phyloP scores from a whole-genome alignment of 208 protist species.

The Trypanosoma avium region DNA sequence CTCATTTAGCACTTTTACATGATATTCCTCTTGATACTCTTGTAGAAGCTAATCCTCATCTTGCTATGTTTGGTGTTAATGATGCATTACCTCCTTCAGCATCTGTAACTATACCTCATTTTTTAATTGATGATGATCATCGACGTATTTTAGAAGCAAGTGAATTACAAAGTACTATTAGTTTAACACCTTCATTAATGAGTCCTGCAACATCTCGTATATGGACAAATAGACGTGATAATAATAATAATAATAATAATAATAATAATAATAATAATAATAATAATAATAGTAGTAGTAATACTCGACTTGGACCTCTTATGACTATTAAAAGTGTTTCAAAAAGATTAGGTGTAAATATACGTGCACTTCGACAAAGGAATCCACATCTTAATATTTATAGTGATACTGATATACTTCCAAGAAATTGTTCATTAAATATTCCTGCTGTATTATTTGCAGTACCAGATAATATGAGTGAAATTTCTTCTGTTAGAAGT shows the following conservation, averaged over 20 bases:
- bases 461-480: not conserved
- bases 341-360: slow-evolving; percentile 5
- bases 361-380: slow-evolving; percentile 14
- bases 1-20: slow-evolving; percentile 37
- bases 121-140: not conserved
- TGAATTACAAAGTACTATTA: not conserved
- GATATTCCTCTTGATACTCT: slow-evolving; percentile 29
- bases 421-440: slow-evolving; percentile 12
- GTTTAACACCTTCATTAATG: not conserved
- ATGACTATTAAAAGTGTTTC: slow-evolving; percentile 12
- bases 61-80: slow-evolving; percentile 27
- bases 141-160: not conserved
- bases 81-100: slow-evolving; percentile 25
- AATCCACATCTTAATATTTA: slow-evolving; percentile 18
- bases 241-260: no score
- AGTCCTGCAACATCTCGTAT: not conserved
- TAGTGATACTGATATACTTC: slow-evolving; percentile 6
- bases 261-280: not conserved
- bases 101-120: slow-evolving; percentile 21
- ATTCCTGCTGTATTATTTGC: slow-evolving; percentile 10
- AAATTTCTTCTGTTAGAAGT: slow-evolving; percentile 2
- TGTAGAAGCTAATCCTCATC: slow-evolving; percentile 36
- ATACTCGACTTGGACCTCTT: not conserved
- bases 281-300: not conserved
- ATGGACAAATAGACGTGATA: no score